Percentiles rank a stretch among this genome's conserved stretches.
These are phyloP conservation scores for Fusarium phyllophilum DNA, from an alignment of 2,329 filamentous ascomycete genomes.

Conservation along the genomic window DNA sequence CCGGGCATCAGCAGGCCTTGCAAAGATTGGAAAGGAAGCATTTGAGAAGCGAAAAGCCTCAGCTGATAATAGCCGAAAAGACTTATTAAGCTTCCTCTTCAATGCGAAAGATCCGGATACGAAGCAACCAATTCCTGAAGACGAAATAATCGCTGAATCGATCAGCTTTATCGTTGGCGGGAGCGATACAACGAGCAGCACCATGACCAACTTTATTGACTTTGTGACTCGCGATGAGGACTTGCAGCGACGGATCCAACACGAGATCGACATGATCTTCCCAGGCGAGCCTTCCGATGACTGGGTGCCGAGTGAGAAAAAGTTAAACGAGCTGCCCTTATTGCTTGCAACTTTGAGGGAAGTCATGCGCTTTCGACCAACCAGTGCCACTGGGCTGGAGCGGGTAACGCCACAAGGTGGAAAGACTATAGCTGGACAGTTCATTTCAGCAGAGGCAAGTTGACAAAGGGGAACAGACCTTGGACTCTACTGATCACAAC, in stretches of 20 bases:
- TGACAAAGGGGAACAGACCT: accelerated
- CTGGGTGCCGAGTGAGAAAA: neutral
- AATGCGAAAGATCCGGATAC: neutral
- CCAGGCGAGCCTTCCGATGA: neutral
- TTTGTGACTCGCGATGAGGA: neutral
- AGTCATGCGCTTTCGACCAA: neutral
- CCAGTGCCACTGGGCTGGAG: neutral
- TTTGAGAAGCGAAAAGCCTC: neutral
- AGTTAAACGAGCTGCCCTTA: accelerated
- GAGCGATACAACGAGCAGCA: neutral
- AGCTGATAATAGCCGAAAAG: neutral
- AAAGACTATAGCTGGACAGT: neutral
- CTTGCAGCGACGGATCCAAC: neutral
- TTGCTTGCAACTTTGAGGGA: neutral
- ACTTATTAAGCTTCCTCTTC: neutral
- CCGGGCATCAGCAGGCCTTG: neutral
- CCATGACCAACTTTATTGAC: neutral
- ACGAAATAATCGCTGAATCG: neutral
- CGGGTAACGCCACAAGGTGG: neutral
- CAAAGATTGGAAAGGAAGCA: neutral
- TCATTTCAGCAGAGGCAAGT: neutral
- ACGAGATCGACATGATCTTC: neutral
- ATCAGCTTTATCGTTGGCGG: neutral
- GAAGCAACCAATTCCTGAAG: neutral
- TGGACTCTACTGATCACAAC: neutral